Evolutionary conservation across 2,329 filamentous ascomycete species (phyloP), one percentile per base, ranked within the genome.

Genomic region (Juglanconis juglandina): DNA sequence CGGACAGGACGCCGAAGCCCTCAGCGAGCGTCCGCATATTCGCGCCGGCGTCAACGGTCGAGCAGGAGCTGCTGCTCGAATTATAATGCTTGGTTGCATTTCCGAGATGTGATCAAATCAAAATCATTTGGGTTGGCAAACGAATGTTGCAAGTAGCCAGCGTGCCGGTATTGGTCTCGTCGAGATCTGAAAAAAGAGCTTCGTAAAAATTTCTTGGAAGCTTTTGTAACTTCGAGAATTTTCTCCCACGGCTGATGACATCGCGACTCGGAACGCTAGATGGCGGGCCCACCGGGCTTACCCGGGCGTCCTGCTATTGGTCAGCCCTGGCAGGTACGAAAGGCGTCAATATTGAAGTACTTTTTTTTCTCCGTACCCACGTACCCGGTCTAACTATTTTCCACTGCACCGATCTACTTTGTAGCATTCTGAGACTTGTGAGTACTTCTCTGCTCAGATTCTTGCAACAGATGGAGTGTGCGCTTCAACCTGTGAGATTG

Each of bases 11-110:
- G 59, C 37, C 52, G 65, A 65, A 39, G 70, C 56, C 59, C 66
- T 64, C 24, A 62, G 60, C 60, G 67, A 68, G 34, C 66, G 66
- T 33, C 69, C 64, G 56, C 71, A 74, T 66, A 70, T 64, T 57
- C 71, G 70, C 44, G 69, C 67, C 11, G 69, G 68, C 5, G 69
- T 68, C 58, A 73, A 64, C 50, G 69, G 70, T 59, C 69, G 68
- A 32, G 67, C 66, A 55, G 73, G 69, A 42, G 72, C 60, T 37
- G 66, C 69, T n/a, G 71, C 70, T 66, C 72, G 73, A 44, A 71
- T 67, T 34, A 75, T 58, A 56, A 75, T 66, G 60, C 66, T 71
- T 46, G 72, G 64, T 66, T 69, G 73, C 72, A 75, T 75, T 53
- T 65, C 65, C 61, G 64, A 39, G 5, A 50, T 34, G 47, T 32